Conservation (phyloP, 768 basidiomycete species). For the Asterophora lycoperdoides region DNA sequence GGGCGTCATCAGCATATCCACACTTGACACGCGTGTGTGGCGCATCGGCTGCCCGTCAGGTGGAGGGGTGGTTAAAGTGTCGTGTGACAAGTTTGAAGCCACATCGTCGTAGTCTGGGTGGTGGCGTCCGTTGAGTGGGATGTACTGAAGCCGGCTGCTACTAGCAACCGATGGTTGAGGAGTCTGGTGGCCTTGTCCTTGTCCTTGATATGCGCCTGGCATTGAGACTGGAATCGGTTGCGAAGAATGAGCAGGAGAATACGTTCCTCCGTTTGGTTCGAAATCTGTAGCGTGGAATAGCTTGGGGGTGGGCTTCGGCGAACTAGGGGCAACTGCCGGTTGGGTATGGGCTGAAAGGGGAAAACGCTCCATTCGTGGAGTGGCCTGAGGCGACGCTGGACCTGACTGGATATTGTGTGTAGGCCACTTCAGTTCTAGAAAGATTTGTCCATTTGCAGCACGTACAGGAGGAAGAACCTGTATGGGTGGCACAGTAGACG, state of each 20-base stretch:
- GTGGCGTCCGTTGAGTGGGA: conserved; percentile 5
- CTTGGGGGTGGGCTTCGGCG: conserved; percentile 3
- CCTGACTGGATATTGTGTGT: conserved; percentile 7
- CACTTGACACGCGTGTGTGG: neutral
- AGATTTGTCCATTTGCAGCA: neutral
- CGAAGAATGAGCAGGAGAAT: conserved; percentile 1
- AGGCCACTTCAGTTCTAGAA: neutral
- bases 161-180: conserved; percentile 1
- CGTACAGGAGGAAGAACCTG: conserved; percentile 36
- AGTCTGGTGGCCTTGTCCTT: neutral
- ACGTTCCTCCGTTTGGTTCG: neutral
- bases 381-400: conserved; percentile 2
- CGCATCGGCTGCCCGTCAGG: neutral
- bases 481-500: conserved; percentile 27
- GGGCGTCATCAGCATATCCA: neutral
- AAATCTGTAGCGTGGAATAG: neutral
- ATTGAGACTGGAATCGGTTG: conserved; percentile 10
- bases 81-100: conserved; percentile 12
- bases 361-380: conserved; percentile 1
- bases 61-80: conserved; percentile 13
- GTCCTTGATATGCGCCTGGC: conserved; percentile 12
- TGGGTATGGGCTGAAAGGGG: neutral
- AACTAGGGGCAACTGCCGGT: neutral
- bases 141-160: conserved; percentile 4
- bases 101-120: conserved; percentile 11